Conservation (phyloP, 257 asterid genomes). For the Scutellaria galericulata region DNA sequence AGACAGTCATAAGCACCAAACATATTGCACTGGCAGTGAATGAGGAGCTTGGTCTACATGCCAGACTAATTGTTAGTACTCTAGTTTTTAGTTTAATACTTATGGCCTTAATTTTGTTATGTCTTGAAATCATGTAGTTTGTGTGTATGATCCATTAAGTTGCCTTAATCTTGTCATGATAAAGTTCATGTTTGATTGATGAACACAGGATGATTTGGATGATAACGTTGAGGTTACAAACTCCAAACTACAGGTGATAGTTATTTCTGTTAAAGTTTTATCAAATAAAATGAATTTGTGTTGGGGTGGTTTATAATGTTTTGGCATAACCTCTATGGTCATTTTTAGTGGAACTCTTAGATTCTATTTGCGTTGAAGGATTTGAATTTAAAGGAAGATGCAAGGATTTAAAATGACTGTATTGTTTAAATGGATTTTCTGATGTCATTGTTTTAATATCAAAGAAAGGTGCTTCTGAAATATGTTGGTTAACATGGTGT, state of each 20-base stretch:
- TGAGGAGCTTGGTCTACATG: constrained; percentile 84
- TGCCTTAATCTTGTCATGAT: constrained; percentile 2
- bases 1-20: constrained; percentile 81
- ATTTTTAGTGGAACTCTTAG: not conserved
- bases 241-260: constrained; percentile 71
- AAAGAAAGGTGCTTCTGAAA: not conserved
- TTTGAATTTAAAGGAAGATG: not conserved
- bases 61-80: constrained; percentile 73
- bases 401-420: not conserved
- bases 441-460: not conserved
- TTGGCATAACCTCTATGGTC: not conserved
- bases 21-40: constrained; percentile 88
- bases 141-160: constrained; percentile 2
- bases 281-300: not conserved
- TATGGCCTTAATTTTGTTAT: constrained; percentile 11
- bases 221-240: constrained; percentile 82
- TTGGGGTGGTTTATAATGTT: not conserved
- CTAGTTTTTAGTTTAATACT: constrained; percentile 28
- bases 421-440: not conserved
- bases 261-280: constrained; percentile 19
- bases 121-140: not conserved
- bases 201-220: constrained; percentile 73
- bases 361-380: not conserved
- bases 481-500: constrained; percentile 1
- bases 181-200: constrained; percentile 24